Evolutionary conservation across 306 rosid genomes (phyloP), one percentile per base, ranked within the genome.

Genomic region (Comarum palustre): DNA sequence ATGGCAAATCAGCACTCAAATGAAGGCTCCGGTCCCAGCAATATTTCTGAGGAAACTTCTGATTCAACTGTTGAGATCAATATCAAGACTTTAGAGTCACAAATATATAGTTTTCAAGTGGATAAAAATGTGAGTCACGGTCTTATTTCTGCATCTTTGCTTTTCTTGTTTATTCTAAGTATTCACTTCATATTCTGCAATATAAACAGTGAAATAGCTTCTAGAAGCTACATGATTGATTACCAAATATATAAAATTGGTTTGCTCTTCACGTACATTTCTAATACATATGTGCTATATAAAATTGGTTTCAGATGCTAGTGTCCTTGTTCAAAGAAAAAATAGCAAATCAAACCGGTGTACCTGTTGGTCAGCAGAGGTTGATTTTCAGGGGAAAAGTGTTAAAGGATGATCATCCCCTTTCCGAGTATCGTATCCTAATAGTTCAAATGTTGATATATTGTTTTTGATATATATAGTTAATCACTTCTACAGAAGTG

Each of bases 311-410:
- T 84, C 92, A 95, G 99, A 88, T 90, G 90, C 87, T 77, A 29
- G 86, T 95, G 82, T 81, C 86, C 0, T 66, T 48, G 69, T 91
- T 95, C 85, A 95, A 95, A 86, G 93, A 95, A 82, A 88, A 90
- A 86, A 87, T 95, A 78, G 96, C 96, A 2, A 73, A 78, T 82
- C 90, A 91, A 83, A 73, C 54, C 51, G 96, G 97, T 65, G 78
- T 95, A 47, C 99, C 99, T 34, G 93, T 87, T 74, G 82, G 67
- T 82, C 96, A 80, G 86, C 99, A 95, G 73, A 92, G 99, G 12
- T 82, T 95, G 68, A 95, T 95, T 38, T 95, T 95, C 81, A 88
- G 99, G 85, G 99, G 99, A 75, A 95, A 82, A 79, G 99, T 95
- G 71, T 85, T 95, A 68, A 95, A 91, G 85, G 99, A 95, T 75